Percentiles rank a stretch among this genome's conserved stretches.
These are phyloP conservation scores for Drechslerella stenobrocha DNA, from an alignment of 2,329 filamentous ascomycete genomes.

Conservation along the genomic window DNA sequence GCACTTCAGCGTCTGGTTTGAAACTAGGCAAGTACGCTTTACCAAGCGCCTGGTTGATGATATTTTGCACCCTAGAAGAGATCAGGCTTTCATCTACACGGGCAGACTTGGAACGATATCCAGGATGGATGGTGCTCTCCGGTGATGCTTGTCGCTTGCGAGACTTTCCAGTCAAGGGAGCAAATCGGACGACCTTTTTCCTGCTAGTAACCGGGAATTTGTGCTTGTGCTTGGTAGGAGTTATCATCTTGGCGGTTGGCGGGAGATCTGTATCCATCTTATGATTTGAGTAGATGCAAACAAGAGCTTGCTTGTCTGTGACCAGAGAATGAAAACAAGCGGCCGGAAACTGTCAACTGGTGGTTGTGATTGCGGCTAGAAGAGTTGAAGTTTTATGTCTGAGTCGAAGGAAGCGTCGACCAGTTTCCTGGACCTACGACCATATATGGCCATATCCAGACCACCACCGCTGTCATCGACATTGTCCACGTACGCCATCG, in stretches of 20 bases:
- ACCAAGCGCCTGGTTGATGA: neutral
- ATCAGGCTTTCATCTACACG: neutral
- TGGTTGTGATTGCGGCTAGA: too few relatives aligned
- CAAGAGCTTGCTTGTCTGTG: too few relatives aligned
- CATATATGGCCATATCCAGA: too few relatives aligned
- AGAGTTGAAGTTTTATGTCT: too few relatives aligned
- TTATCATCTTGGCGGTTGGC: neutral
- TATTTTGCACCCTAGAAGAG: neutral
- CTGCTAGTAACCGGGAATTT: neutral
- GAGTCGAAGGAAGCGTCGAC: too few relatives aligned
- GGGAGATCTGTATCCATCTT: too few relatives aligned
- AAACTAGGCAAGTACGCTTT: neutral
- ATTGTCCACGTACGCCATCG: too few relatives aligned
- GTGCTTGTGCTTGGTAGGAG: neutral
- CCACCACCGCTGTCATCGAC: too few relatives aligned
- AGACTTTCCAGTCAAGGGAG: slow-evolving; percentile 8
- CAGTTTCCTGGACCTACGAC: too few relatives aligned
- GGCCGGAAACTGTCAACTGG: too few relatives aligned
- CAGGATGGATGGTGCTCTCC: neutral
- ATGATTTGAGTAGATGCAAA: too few relatives aligned
- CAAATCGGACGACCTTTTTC: slow-evolving; percentile 15
- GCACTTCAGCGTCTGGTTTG: neutral
- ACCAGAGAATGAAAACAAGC: too few relatives aligned
- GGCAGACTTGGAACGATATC: neutral
- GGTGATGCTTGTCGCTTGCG: slow-evolving; percentile 1